These are phyloP conservation scores for Xylaria curta DNA, from an alignment of 495 filamentous ascomycete species.

Conservation along the genomic window DNA sequence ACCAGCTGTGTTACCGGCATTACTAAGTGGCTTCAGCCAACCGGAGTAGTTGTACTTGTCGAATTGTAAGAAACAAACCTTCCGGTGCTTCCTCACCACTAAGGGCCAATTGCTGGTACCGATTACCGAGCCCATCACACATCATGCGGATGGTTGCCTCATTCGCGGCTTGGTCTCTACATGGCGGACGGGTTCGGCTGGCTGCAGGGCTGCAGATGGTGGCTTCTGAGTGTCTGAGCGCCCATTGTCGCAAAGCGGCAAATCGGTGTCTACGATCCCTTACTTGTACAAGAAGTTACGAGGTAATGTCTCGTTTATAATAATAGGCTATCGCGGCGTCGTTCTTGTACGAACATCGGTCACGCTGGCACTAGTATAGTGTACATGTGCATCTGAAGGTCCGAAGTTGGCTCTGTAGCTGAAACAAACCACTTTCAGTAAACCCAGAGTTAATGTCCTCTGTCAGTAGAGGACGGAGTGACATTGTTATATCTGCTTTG, in stretches of 20 bases:
- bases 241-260: conserved; percentile 10
- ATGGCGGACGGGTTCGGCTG: conserved; percentile 12
- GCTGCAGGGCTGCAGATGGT: conserved; percentile 26
- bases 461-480: neutral
- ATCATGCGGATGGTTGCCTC: conserved; percentile 6
- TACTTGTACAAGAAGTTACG: neutral
- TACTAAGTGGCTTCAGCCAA: neutral
- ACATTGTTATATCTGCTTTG: neutral
- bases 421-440: neutral
- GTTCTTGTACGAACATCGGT: neutral
- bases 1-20: neutral
- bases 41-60: neutral
- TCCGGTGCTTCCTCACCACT: neutral
- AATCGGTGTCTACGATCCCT: neutral
- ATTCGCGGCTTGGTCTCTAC: neutral
- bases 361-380: neutral
- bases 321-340: neutral
- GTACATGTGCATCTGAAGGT: neutral
- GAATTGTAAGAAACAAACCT: neutral
- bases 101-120: neutral
- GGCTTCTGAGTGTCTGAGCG: conserved; percentile 5
- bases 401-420: neutral
- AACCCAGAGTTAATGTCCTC: neutral
- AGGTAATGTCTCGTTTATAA: neutral
- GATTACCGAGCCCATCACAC: neutral